Base-by-base conservation (phyloP, 202 grass and related monocot species). In the Panicum virgatum region DNA sequence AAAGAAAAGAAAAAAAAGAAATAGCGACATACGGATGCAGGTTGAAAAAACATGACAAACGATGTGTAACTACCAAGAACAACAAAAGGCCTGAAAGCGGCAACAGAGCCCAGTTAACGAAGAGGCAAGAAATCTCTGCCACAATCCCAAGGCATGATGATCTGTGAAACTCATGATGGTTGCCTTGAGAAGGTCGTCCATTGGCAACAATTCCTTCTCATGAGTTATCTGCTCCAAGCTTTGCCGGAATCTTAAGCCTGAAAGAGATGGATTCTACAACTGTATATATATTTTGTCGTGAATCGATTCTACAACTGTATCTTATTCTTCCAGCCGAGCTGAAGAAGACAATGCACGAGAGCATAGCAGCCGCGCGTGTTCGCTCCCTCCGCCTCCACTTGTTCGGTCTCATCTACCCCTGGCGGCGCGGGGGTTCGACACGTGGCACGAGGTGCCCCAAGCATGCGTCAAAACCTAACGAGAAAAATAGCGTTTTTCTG, bases 281-380 rank as follows among this genome's bases (percentile, higher is more conserved):
- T 45, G 44, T 14, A 45, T 14, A 43, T 43, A 7, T 43, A n/a
- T 45, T 45, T 13, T 45, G 13, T 12, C 14, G 0, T 45, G 44
- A 45, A 45, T 45, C 44, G 44, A 45, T 45, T 45, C 44, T 45
- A 45, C 10, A 45, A 12, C 44, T 45, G 44, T 45, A 45, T 3
- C 13, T 45, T 80, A 84, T 88, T 84, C 81, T 80, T 84, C 81
- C 81, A 88, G 70, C 42, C 1, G 19, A 53, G 70, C 44, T 56
- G 82, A 88, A 63, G 82, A 62, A 29, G 86, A 88, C 86, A 22
- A 16, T 20, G 68, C 44, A 50, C 44, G 81, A 75, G 47, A 75
- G 47, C 22, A 50, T 19, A 72, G 30, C 68, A 23, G 47, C 47
- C 51, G 16, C 61, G 29, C 39, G 64, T 44, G 30, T 22, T 34